Base-by-base conservation (phyloP, 2,329 filamentous ascomycete genomes). In the Arthrobotrys musiformis region DNA sequence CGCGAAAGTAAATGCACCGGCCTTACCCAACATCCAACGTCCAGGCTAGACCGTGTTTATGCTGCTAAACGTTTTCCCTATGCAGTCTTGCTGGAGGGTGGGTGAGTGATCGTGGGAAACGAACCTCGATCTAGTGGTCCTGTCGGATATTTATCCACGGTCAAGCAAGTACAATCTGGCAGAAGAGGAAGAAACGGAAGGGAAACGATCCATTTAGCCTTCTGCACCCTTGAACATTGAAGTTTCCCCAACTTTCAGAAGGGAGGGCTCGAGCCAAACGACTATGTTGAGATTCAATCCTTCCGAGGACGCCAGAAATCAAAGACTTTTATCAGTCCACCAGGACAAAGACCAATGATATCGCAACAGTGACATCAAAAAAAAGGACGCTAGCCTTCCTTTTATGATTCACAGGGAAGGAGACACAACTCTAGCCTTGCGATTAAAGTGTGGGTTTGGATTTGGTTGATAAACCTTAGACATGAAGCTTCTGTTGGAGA, bases 11-110 rank as follows among this genome's bases (percentile, higher is more conserved):
- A 42, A 48, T 33, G 54, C 9, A 35, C 54, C 6, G 33, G 22
- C 42, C 56, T 30, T 46, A 15, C 42, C 67, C 35, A 72, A 58
- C 46, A 64, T 56, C 48, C 30, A 72, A 70, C 56, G 54, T 48
- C 46, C 60, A 42, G 17, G 60, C 58, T 63, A 64, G 48, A 26
- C 56, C 26, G 24, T 58, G 56, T 62, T 62, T 56, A 40, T 61
- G 22, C 28, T 6, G 42, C 11, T 9, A 8, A n/a, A 30, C 28
- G 28, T 54, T 58, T 19, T 40, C 46, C 24, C 50, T 50, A 22
- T n/a, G n/a, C n/a, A 61, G 24, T 54, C 22, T 56, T 33, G 40
- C 15, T 42, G 40, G 40, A 19, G 33, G 42, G n/a, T n/a, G n/a
- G n/a, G n/a, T n/a, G n/a, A 17, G 17, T 56, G 46, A 44, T 44